These are phyloP conservation scores for Hymenoscyphus repandus DNA, from an alignment of 2,329 filamentous ascomycete species.

Conservation along the genomic window DNA sequence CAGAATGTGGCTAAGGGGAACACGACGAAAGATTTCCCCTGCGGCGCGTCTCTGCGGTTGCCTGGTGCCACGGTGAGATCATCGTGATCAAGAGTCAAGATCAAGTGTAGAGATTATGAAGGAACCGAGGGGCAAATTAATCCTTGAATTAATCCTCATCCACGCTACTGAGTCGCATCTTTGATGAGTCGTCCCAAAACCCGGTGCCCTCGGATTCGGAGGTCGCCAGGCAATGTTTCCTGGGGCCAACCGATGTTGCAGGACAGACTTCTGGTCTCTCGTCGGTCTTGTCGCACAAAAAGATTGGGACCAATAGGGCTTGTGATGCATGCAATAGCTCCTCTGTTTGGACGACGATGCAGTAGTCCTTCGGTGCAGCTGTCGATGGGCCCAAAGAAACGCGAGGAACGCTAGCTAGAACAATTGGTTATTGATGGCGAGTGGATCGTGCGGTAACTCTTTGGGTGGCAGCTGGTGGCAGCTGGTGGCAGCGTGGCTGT, in stretches of 20 bases:
- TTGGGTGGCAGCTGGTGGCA: too few relatives aligned
- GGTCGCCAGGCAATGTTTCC: neutral
- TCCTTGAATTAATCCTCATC: too few relatives aligned
- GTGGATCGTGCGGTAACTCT: neutral
- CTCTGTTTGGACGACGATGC: conserved; percentile 20
- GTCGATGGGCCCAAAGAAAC: neutral
- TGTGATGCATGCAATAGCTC: conserved; percentile 9
- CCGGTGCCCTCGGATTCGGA: neutral
- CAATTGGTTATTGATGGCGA: neutral
- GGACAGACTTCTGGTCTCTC: conserved; percentile 10
- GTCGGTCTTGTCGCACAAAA: conserved; percentile 11
- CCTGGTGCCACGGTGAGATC: neutral
- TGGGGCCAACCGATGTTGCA: conserved; percentile 8
- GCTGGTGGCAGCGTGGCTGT: too few relatives aligned
- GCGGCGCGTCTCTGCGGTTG: neutral
- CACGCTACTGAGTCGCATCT: neutral
- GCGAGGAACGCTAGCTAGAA: neutral
- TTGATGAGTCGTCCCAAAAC: neutral
- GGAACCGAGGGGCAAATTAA: too few relatives aligned
- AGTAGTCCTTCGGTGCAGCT: conserved; percentile 4
- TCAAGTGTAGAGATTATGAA: too few relatives aligned
- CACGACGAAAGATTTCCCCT: neutral
- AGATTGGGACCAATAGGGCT: conserved; percentile 12
- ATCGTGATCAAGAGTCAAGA: too few relatives aligned
- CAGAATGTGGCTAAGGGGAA: neutral